Conservation (phyloP, 805 yeast genomes). For the Wickerhamomyces alni region DNA sequence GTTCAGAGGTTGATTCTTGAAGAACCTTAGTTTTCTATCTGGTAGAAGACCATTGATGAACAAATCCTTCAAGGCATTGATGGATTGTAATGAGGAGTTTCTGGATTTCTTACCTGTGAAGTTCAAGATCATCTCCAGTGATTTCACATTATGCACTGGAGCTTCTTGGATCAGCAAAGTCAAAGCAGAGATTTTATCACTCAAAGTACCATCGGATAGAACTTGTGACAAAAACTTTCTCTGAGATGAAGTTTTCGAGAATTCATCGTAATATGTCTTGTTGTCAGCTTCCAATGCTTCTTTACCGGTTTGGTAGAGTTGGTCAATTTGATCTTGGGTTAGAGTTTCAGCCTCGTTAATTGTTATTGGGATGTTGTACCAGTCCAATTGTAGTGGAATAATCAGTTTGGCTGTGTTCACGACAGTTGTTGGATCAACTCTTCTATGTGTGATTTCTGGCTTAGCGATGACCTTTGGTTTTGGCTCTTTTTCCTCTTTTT, state of each 20-base stretch:
- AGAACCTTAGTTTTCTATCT: slow-evolving; percentile 72
- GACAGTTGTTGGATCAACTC: slow-evolving; percentile 30
- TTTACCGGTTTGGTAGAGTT: slow-evolving; percentile 61
- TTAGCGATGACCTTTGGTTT: slow-evolving; percentile 9
- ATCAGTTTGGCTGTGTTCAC: slow-evolving; percentile 51
- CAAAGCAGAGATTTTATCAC: slow-evolving; percentile 91
- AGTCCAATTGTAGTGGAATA: slow-evolving; percentile 60
- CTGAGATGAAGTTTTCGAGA: slow-evolving; percentile 71
- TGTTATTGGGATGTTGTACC: slow-evolving; percentile 62
- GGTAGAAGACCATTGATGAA: slow-evolving; percentile 79
- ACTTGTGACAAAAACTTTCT: slow-evolving; percentile 84
- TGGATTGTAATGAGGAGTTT: slow-evolving; percentile 86
- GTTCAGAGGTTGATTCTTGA: slow-evolving; percentile 63
- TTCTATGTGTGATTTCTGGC: slow-evolving; percentile 20
- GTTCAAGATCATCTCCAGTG: slow-evolving; percentile 68
- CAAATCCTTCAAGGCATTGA: slow-evolving; percentile 86
- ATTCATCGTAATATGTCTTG: slow-evolving; percentile 62
- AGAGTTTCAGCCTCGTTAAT: slow-evolving; percentile 19
- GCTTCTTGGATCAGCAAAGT: slow-evolving; percentile 93
- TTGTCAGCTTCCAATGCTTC: slow-evolving; percentile 65
- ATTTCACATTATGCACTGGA: slow-evolving; percentile 82
- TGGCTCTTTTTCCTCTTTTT: slow-evolving; percentile 11
- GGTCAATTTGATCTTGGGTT: slow-evolving; percentile 49
- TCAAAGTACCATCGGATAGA: slow-evolving; percentile 85
- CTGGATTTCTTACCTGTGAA: slow-evolving; percentile 89